Evolutionary conservation across 257 asterid genomes (phyloP).

Genomic region (Coffea canephora): DNA sequence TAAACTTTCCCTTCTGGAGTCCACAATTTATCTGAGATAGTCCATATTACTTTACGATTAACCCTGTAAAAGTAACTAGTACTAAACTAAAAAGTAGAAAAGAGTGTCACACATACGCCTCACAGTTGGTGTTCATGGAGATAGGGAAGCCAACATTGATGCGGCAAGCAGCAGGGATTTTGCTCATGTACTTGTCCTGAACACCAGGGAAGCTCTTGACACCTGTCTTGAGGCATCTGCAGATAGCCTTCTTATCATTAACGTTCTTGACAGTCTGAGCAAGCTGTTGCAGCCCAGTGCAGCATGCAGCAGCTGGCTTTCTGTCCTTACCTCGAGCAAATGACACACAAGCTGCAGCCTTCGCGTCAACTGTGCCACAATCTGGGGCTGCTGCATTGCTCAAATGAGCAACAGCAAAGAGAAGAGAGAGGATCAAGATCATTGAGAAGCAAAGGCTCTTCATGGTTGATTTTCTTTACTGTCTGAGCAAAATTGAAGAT

Average conservation of each 20-base stretch:
- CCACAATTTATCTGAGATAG: too few relatives aligned
- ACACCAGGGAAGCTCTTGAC: constrained; percentile 49
- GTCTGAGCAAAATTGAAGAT: not conserved
- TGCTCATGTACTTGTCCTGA: constrained; percentile 54
- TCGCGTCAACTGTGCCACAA: constrained; percentile 41
- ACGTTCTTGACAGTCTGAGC: constrained; percentile 37
- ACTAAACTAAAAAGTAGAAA: too few relatives aligned
- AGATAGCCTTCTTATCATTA: constrained; percentile 55
- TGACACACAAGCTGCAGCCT: constrained; percentile 45
- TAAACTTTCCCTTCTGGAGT: too few relatives aligned
- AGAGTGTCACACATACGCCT: constrained; percentile 31
- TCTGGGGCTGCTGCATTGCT: constrained; percentile 37
- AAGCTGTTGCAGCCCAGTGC: constrained; percentile 46
- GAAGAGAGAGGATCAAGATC: constrained; percentile 34
- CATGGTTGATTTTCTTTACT: constrained; percentile 20
- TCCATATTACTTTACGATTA: too few relatives aligned
- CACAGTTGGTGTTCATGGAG: constrained; percentile 53
- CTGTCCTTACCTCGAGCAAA: constrained; percentile 43
- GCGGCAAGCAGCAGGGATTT: constrained; percentile 44
- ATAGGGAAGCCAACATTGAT: constrained; percentile 63
- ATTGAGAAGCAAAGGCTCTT: constrained; percentile 37
- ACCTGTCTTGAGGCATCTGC: constrained; percentile 59
- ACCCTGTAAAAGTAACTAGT: too few relatives aligned
- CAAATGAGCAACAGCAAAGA: constrained; percentile 33
- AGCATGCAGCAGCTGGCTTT: constrained; percentile 38